phyloP scores from a whole-genome alignment of 108 stramenopile genomes.

The Aurantiochytrium sp. region DNA sequence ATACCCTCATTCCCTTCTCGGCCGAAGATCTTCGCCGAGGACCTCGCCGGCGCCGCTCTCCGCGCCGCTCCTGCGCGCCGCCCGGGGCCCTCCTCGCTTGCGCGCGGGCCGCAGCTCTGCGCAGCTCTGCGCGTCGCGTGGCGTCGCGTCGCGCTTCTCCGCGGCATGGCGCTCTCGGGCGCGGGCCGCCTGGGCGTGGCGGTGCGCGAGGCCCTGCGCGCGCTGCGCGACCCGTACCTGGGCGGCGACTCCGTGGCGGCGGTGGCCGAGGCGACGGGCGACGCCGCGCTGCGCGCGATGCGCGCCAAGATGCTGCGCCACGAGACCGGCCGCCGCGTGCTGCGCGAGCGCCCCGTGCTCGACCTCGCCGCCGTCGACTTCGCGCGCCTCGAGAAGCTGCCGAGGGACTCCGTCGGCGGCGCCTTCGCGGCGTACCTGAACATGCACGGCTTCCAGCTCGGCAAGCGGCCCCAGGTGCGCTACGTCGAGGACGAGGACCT shows the following conservation, averaged over 20 bases:
- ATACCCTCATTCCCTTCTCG: too few relatives aligned
- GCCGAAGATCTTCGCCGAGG: too few relatives aligned
- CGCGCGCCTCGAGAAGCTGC: background rate
- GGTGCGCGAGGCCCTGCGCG: slow-evolving; percentile 9
- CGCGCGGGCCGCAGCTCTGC: too few relatives aligned
- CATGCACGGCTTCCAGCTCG: slow-evolving; percentile 3
- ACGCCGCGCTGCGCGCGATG: background rate
- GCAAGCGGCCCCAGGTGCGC: slow-evolving; percentile 47
- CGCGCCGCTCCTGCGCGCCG: too few relatives aligned
- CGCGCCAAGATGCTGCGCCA: background rate
- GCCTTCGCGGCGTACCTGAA: background rate
- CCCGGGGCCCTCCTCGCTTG: too few relatives aligned
- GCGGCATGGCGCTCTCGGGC: background rate
- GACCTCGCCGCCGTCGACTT: background rate
- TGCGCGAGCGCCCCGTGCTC: slow-evolving; percentile 3
- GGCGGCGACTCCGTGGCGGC: slow-evolving; percentile 20
- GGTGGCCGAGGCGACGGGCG: background rate
- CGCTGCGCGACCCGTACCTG: slow-evolving; percentile 10
- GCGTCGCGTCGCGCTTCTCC: too few relatives aligned
- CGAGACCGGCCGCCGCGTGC: background rate
- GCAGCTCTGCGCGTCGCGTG: too few relatives aligned
- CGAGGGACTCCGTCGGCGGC: background rate
- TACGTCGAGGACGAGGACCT: slow-evolving; percentile 74
- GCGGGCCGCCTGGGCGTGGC: background rate
- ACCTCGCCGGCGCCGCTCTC: too few relatives aligned